A percentile compares a stretch with the other conserved stretches of the same genome.
phyloP scores from a whole-genome alignment of 139 green algal species.

The Haematococcus sp. region DNA sequence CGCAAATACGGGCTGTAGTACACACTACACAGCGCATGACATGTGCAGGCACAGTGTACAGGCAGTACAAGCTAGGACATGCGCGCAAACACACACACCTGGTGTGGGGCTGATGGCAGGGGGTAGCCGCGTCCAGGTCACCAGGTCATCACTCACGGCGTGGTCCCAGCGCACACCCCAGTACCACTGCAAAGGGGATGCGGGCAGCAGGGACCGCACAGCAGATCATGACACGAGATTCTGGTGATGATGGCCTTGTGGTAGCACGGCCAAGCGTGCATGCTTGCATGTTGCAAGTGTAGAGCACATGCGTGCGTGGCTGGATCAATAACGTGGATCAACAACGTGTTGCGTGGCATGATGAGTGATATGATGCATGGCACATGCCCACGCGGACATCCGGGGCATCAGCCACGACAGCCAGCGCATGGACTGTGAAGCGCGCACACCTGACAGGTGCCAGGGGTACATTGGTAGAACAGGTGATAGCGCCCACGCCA shows the following conservation, averaged over 20 bases:
- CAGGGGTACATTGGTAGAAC: constrained; percentile 17
- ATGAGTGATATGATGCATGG: not conserved
- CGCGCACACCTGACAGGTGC: not conserved
- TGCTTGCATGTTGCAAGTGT: not conserved
- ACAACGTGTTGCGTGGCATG: no score
- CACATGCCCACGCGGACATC: not conserved
- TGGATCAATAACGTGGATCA: no score
- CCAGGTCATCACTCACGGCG: constrained; percentile 64
- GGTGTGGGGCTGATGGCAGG: constrained; percentile 69
- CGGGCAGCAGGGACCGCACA: no score
- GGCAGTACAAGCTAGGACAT: no score
- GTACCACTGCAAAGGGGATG: no score
- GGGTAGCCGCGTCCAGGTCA: constrained; percentile 71
- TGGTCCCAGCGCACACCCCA: constrained; percentile 87
- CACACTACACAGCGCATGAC: no score
- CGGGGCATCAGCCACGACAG: not conserved
- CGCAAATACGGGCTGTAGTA: no score
- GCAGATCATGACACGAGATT: not conserved
- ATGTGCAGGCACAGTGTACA: no score
- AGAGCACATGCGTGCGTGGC: not conserved
- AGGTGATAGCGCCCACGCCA: constrained; percentile 51
- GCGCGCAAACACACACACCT: no score
- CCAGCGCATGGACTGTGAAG: not conserved
- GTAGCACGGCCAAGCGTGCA: constrained; percentile 33
- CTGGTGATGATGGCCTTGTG: constrained; percentile 67